These are phyloP conservation scores for Leishmania aethiopica DNA, from an alignment of 208 protist species.

Conservation along the genomic window DNA sequence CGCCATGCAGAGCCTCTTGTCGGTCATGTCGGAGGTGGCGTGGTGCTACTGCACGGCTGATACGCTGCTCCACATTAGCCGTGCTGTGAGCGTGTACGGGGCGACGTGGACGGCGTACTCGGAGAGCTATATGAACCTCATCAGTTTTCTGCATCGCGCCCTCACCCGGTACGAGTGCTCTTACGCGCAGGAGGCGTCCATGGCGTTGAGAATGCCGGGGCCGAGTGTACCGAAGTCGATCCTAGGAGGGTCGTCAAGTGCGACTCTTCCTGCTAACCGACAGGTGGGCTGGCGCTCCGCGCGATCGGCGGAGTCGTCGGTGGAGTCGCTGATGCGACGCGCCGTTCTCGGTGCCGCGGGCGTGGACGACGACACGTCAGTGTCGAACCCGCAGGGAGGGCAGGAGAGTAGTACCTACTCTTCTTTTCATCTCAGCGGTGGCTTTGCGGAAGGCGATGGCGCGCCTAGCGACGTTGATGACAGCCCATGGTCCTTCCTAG, in stretches of 20 bases:
- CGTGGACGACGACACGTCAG: background rate
- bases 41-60: slow-evolving; percentile 38
- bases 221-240: background rate
- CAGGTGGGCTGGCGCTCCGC: background rate
- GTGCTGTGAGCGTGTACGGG: slow-evolving; percentile 23
- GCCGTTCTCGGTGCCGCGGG: background rate
- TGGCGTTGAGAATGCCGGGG: background rate
- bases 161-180: slow-evolving; percentile 5
- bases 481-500: slow-evolving; percentile 6
- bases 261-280: background rate
- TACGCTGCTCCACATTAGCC: slow-evolving; percentile 21
- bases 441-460: background rate
- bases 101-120: slow-evolving; percentile 20
- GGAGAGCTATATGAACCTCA: slow-evolving; percentile 23
- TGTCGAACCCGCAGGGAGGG: background rate
- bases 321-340: slow-evolving; percentile 10
- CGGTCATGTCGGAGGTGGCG: slow-evolving; percentile 26
- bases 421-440: background rate
- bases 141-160: slow-evolving; percentile 29
- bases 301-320: background rate
- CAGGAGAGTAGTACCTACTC: background rate
- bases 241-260: background rate
- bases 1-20: slow-evolving; percentile 18
- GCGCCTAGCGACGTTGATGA: background rate
- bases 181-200: background rate